Base-by-base conservation (phyloP, 495 filamentous ascomycete genomes). In the Neurospora cerealis region DNA sequence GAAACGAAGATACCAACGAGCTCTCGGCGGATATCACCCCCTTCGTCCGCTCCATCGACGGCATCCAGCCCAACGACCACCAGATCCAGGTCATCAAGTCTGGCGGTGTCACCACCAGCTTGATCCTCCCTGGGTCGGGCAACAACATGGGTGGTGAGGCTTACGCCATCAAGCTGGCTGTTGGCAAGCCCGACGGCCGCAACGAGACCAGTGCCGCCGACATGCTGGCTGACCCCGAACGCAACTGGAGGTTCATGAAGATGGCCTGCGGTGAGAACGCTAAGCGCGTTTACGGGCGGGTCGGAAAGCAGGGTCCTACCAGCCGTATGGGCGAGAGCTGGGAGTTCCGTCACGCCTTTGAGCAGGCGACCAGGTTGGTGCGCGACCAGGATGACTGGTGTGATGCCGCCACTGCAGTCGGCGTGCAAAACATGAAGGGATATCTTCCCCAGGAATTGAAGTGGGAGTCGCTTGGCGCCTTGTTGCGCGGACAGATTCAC, bases 191-290 rank as follows among this genome's bases (percentile, higher is more conserved):
- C 0, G 83, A 86, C 70, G 83, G 88, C 28, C 81, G 87, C 34
- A 84, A 87, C 71, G 86, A 89, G 76, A 85, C 82, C n/a, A 84
- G 83, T n/a, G 83, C 83, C 19, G 74, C 72, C 11, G 83, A 85
- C 72, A 76, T 87, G 80, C 77, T 87, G 19, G 85, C 85, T 19
- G 85, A 87, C 39, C 83, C 84, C 13, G 85, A 87, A 44, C 82
- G 80, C 32, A 84, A 79, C 70, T 87, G 85, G 85, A 80, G 87
- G 42, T 91, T 88, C 79, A 88, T 92, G 83, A 92, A 92, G 82
- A 92, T 92, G 90, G 90, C 90, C 2, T 91, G 89, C 70, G 90
- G 90, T 8, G 89, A 91, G 80, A 92, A 92, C 76, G 81, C 90
- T 5, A 86, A 87, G 80, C 74, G 84, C 8, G 85, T 87, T 4